These are phyloP conservation scores for Kwoniella europaea DNA, from an alignment of 768 basidiomycete species.

Conservation along the genomic window DNA sequence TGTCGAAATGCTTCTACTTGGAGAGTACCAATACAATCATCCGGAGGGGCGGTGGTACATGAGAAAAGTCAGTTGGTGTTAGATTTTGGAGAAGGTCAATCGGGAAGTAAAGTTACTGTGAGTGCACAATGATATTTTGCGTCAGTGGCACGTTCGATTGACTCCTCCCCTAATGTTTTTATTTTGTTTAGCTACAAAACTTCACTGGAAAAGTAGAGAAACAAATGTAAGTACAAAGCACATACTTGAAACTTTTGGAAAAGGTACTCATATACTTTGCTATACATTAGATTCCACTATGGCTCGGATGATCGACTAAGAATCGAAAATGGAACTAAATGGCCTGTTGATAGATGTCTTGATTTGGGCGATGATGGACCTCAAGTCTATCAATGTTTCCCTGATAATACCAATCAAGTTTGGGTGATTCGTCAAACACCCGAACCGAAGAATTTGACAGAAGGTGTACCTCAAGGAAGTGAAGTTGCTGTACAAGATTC, in stretches of 20 bases:
- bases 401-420: conserved; percentile 13
- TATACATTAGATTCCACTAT: not conserved
- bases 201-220: not conserved
- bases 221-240: conserved; percentile 1
- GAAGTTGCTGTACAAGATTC: not conserved
- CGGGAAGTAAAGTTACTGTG: not conserved
- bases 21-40: not conserved
- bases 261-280: not conserved
- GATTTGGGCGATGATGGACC: conserved; percentile 8
- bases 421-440: conserved; percentile 9
- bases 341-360: conserved; percentile 3
- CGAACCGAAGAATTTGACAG: not conserved
- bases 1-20: not conserved
- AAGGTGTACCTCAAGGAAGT: not conserved
- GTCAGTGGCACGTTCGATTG: not conserved
- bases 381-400: conserved; percentile 7
- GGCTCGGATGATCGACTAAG: conserved; percentile 10
- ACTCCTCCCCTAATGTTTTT: not conserved
- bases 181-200: not conserved
- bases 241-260: not conserved
- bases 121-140: not conserved
- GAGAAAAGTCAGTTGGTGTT: not conserved
- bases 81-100: not conserved
- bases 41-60: not conserved
- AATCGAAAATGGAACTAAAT: not conserved